Evolutionary conservation across 352 stramenopile species (phyloP).

Genomic region (Phytophthora uliginosa): DNA sequence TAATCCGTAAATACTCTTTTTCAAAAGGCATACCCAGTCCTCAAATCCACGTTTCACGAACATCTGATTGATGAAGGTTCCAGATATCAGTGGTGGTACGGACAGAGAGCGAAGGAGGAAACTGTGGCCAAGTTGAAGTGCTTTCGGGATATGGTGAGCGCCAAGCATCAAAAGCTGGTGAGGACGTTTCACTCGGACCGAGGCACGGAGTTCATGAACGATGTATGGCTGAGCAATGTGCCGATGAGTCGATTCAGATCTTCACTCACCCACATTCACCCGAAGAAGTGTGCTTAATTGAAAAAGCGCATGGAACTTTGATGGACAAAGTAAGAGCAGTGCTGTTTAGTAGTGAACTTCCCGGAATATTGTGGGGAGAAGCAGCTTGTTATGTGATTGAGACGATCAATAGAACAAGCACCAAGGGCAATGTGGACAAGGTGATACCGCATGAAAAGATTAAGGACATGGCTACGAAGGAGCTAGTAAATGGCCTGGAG

Average conservation of each 20-base stretch:
- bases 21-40: no score
- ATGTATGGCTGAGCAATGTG: not conserved
- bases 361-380: not conserved
- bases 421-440: constrained; percentile 17
- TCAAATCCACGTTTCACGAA: no score
- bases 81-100: constrained; percentile 11
- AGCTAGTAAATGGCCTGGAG: no score
- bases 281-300: not conserved
- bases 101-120: constrained; percentile 17
- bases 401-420: constrained; percentile 9
- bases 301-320: not conserved
- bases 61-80: constrained; percentile 23
- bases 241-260: not conserved
- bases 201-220: constrained; percentile 10
- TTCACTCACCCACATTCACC: not conserved
- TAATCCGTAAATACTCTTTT: no score
- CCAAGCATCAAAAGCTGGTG: no score
- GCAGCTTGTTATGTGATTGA: constrained; percentile 18
- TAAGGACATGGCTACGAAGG: no score
- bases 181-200: constrained; percentile 20
- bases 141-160: not conserved
- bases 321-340: not conserved
- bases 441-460: constrained; percentile 18
- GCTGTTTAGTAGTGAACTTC: not conserved
- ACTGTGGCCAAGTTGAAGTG: constrained; percentile 6